Percentiles rank a stretch among this genome's conserved stretches.
These are phyloP conservation scores for Paramecium tetraurelia DNA, from an alignment of 73 alveolate species.

Conservation along the genomic window DNA sequence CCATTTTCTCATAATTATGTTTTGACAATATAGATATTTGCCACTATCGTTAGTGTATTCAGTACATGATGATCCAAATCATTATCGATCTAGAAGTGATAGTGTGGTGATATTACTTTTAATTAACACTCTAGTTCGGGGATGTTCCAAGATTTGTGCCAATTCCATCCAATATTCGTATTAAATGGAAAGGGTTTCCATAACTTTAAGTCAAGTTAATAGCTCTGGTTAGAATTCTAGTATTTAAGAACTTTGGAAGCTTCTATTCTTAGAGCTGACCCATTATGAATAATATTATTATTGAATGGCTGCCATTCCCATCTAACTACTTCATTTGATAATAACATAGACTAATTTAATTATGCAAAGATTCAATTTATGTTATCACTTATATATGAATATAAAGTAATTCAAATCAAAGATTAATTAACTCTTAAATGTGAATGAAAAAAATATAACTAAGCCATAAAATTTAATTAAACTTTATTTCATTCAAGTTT, in stretches of 20 bases:
- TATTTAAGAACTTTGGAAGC: background rate
- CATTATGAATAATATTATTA: background rate
- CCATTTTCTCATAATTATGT: background rate
- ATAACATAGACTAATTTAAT: background rate
- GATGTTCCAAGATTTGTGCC: constrained; percentile 77
- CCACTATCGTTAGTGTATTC: background rate
- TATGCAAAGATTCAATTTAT: background rate
- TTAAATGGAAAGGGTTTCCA: constrained; percentile 47
- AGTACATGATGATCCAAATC: background rate
- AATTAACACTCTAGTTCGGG: constrained; percentile 65
- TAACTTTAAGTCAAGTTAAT: background rate
- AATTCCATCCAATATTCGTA: constrained; percentile 50
- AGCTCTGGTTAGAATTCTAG: background rate
- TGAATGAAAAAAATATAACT: background rate
- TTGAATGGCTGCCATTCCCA: background rate
- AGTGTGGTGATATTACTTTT: constrained; percentile 50
- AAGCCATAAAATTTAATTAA: background rate
- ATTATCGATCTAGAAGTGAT: background rate
- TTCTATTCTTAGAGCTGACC: background rate
- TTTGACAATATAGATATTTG: background rate
- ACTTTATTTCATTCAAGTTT: background rate
- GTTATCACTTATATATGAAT: background rate
- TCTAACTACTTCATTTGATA: background rate
- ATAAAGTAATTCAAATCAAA: background rate
- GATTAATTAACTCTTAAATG: background rate